Evolutionary conservation across 306 rosid genomes (phyloP).

Genomic region (Malus orientalis): DNA sequence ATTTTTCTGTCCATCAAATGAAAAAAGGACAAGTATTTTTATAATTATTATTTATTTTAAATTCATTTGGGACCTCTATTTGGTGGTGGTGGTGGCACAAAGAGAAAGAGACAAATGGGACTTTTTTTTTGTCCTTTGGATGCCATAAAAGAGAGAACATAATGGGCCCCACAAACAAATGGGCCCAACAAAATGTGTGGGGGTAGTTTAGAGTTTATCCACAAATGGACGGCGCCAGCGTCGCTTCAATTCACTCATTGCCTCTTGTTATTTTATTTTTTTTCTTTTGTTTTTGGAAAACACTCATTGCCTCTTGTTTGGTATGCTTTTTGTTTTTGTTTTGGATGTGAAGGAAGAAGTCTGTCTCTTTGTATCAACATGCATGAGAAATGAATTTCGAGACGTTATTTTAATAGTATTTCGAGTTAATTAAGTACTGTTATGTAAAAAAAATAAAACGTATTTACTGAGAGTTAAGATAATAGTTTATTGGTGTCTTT

Average conservation of each 20-base stretch:
- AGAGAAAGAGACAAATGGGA: background rate
- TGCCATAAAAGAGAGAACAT: slow-evolving; percentile 7
- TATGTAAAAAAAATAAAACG: too few species aligned
- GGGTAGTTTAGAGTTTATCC: slow-evolving; percentile 27
- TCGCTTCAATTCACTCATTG: background rate
- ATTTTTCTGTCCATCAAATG: too few species aligned
- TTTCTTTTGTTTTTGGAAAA: too few species aligned
- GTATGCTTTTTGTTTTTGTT: too few species aligned
- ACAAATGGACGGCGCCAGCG: background rate
- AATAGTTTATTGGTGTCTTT: background rate
- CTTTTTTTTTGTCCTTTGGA: background rate
- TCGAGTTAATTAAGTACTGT: too few species aligned
- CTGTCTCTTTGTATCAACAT: background rate
- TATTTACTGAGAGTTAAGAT: background rate
- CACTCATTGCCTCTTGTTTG: background rate
- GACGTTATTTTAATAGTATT: too few species aligned
- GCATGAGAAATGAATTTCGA: background rate
- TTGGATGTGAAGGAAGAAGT: background rate
- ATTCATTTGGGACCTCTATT: background rate
- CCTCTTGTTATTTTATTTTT: background rate
- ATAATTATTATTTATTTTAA: too few species aligned
- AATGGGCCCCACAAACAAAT: slow-evolving; percentile 1
- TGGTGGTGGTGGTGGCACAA: background rate
- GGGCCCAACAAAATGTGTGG: slow-evolving; percentile 15
- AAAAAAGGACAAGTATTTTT: too few species aligned